Percentiles rank a stretch among this genome's conserved stretches.
Conservation (phyloP, 495 filamentous ascomycete species). For the Aspergillus biplanus region DNA sequence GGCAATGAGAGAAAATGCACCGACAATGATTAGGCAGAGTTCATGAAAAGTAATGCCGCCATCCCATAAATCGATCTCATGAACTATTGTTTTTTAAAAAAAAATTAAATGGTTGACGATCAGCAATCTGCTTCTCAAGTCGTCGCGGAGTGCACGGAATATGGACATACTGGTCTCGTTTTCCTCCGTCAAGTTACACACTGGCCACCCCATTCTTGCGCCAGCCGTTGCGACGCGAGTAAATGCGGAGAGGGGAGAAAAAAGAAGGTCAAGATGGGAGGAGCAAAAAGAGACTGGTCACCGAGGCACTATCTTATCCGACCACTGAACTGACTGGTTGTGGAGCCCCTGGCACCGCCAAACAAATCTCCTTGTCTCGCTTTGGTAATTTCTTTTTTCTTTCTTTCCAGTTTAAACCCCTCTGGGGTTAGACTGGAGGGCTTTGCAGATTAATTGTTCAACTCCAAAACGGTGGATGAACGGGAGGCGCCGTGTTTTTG, state of each 20-base stretch:
- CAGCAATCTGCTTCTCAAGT: slow-evolving; percentile 9
- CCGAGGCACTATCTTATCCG: slow-evolving; percentile 5
- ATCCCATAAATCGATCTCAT: slow-evolving; percentile 51
- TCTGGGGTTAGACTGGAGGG: not conserved
- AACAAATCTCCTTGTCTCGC: not conserved
- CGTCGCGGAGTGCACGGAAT: not conserved
- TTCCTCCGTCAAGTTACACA: slow-evolving; percentile 54
- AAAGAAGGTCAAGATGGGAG: slow-evolving; percentile 3
- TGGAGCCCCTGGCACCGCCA: slow-evolving; percentile 20
- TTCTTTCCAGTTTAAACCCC: not conserved
- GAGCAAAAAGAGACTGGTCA: slow-evolving; percentile 5
- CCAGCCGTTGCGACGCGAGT: not conserved
- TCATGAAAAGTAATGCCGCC: slow-evolving; percentile 53
- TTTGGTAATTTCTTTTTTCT: not conserved
- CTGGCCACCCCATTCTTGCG: slow-evolving; percentile 51
- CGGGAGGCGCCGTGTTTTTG: no score
- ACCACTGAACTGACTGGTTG: slow-evolving; percentile 1
- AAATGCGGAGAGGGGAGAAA: slow-evolving; percentile 1
- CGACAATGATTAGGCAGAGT: slow-evolving; percentile 51
- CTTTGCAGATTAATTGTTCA: not conserved
- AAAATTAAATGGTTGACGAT: not conserved
- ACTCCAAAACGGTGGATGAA: not conserved
- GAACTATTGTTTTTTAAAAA: slow-evolving; percentile 29
- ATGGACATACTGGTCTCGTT: slow-evolving; percentile 43
- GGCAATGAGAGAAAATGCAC: slow-evolving; percentile 50